phyloP scores from a whole-genome alignment of 129 eudicot species.

The Helichrysum umbraculigerum region DNA sequence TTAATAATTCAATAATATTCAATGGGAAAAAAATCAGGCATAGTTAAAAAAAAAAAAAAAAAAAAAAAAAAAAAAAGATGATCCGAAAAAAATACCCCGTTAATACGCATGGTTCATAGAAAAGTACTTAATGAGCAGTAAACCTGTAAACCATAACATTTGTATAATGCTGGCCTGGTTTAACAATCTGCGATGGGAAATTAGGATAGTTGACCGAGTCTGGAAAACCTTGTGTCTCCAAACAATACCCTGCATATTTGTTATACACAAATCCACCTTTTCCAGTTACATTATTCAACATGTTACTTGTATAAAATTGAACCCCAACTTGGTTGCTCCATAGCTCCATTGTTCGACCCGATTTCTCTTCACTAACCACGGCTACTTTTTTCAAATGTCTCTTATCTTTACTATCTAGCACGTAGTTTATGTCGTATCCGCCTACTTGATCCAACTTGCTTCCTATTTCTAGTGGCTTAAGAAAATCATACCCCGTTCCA shows the following conservation, averaged over 20 bases:
- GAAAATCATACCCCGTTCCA: conserved; percentile 60
- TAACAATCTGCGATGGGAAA: conserved; percentile 76
- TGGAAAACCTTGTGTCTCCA: conserved; percentile 80
- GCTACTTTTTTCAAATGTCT: conserved; percentile 45
- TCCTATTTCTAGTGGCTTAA: conserved; percentile 36
- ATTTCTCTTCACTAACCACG: conserved; percentile 37
- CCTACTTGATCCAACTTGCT: conserved; percentile 39
- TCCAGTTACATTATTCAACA: conserved; percentile 40
- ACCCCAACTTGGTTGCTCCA: conserved; percentile 59
- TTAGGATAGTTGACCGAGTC: conserved; percentile 61
- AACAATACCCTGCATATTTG: conserved; percentile 45
- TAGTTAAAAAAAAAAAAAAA: too few relatives aligned
- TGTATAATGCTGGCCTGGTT: conserved; percentile 52
- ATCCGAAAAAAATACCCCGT: background rate
- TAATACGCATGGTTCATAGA: background rate
- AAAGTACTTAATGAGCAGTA: conserved; percentile 31
- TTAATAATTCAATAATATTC: too few relatives aligned
- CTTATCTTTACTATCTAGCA: conserved; percentile 28
- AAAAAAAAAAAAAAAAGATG: too few relatives aligned
- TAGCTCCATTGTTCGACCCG: conserved; percentile 68
- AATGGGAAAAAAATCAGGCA: background rate
- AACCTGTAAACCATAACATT: conserved; percentile 68
- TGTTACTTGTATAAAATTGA: conserved; percentile 60
- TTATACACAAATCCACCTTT: conserved; percentile 49
- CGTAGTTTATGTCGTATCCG: conserved; percentile 69